Conservation (phyloP, 139 green algal genomes). For the Chlamydomonas sp. region DNA sequence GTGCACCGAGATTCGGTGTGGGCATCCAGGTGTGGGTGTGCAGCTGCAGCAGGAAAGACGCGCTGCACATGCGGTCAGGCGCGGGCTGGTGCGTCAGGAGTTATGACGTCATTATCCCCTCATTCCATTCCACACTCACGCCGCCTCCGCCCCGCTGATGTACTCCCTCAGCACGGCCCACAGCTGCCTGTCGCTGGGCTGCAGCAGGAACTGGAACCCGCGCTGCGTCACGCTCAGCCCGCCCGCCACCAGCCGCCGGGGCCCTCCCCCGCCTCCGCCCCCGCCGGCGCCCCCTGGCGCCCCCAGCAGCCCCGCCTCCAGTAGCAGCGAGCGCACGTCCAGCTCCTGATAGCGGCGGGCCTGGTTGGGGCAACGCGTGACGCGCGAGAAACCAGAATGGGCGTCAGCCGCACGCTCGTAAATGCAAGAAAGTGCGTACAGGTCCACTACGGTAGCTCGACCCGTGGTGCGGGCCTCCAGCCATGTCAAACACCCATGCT, state of each 20-base stretch:
- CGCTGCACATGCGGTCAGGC: too few species aligned
- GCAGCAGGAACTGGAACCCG: constrained; percentile 88
- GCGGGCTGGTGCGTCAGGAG: too few species aligned
- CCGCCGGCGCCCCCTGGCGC: neutral
- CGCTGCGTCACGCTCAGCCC: constrained; percentile 58
- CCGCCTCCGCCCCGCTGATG: constrained; percentile 60
- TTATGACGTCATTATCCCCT: neutral
- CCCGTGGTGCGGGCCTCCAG: too few species aligned
- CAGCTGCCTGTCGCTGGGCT: constrained; percentile 79
- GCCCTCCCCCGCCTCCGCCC: neutral
- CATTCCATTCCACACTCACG: neutral
- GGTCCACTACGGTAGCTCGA: too few species aligned
- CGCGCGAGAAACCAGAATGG: too few species aligned
- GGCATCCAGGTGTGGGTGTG: neutral
- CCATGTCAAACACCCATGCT: too few species aligned
- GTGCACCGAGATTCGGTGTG: neutral
- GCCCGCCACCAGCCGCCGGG: neutral
- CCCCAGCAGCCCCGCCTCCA: constrained; percentile 55
- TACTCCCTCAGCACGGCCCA: constrained; percentile 87
- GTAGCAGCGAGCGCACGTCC: constrained; percentile 64
- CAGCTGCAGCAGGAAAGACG: neutral
- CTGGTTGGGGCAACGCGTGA: neutral
- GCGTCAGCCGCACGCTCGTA: too few species aligned
- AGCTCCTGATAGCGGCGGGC: constrained; percentile 26
- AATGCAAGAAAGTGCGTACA: too few species aligned